Evolutionary conservation across 2,329 filamentous ascomycete genomes (phyloP), one percentile per base, ranked within the genome.

Genomic region (Colletotrichum spinosum): DNA sequence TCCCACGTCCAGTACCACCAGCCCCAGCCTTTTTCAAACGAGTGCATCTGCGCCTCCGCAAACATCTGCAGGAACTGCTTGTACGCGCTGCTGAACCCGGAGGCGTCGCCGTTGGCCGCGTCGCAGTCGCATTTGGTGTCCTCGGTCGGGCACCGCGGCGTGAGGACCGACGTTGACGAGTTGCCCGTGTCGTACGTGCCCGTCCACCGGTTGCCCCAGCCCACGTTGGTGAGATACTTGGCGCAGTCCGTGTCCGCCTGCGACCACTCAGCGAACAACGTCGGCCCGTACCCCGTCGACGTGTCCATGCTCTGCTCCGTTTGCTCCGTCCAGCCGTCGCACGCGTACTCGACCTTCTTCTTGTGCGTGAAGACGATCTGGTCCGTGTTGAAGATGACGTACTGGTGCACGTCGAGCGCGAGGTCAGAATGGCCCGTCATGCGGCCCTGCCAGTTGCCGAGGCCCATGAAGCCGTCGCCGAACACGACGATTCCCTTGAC

Each of bases 1-100:
- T 94, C 88, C 95, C 96, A 97, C 39, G 94, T 98, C 96, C 96
- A 99, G 80, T 99, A 99, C 81, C 97, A 97, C 96, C 96, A 99
- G 53, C 96, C 96, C 90, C 92, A 96, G 6, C 92, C 93, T 68
- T 90, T 89, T 78, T 98, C 95, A 74, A 98, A 99, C 65, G 90
- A 92, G 71, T 90, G 85, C 93, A 99, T 99, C 81, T 99, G 96
- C 58, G 94, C 96, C 79, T 97, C 91, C 6, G 96, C 96, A 79
- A 98, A 98, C 79, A 92, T 92, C 69, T 88, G 86, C 68, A 99
- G 82, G 79, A 95, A 98, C 70, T 89, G 81, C 80, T 96, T 97
- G 80, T 99, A 99, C 5, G 82, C 80, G 63, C 82, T 81, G 42
- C 86, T 88, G 82, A 94, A 98, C 4, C 79, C 74, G 15, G 81